Evolutionary conservation across 2,329 filamentous ascomycete species (phyloP).

Genomic region (Bipolaris cookei): DNA sequence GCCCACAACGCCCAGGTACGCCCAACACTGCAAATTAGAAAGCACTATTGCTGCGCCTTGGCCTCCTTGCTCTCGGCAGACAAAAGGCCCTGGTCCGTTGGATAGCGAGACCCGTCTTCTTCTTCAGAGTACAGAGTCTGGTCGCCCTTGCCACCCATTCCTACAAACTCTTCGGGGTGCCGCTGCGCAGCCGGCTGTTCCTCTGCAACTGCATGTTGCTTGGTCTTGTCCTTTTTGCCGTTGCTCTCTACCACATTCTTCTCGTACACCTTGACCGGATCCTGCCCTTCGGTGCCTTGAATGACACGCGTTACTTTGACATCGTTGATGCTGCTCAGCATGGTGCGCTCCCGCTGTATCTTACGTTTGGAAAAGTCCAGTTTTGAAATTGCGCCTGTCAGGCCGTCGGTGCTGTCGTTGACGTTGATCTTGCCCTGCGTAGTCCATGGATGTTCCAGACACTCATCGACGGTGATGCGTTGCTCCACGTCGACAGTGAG

Average conservation of each 20-base stretch:
- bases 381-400: constrained; percentile 82
- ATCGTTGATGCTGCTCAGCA: constrained; percentile 82
- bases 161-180: constrained; percentile 77
- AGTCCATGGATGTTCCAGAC: constrained; percentile 89
- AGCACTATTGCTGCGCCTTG: neutral
- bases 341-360: constrained; percentile 78
- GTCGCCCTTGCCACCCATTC: constrained; percentile 86
- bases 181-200: constrained; percentile 70
- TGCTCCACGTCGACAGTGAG: constrained; percentile 83
- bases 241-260: constrained; percentile 44
- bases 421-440: constrained; percentile 63
- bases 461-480: constrained; percentile 88
- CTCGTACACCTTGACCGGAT: constrained; percentile 48
- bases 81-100: constrained; percentile 25
- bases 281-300: constrained; percentile 60
- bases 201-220: constrained; percentile 56
- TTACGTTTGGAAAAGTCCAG: constrained; percentile 87
- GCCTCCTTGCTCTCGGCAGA: constrained; percentile 10
- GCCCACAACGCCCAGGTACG: constrained; percentile 20
- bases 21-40: constrained; percentile 7
- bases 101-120: constrained; percentile 57
- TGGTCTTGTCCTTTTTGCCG: constrained; percentile 25
- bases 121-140: constrained; percentile 72
- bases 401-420: constrained; percentile 87
- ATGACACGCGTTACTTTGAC: constrained; percentile 68